Percentiles rank a stretch among this genome's conserved stretches.
phyloP scores from a whole-genome alignment of 2,329 filamentous ascomycete genomes.

The Fonsecaea multimorphosa region DNA sequence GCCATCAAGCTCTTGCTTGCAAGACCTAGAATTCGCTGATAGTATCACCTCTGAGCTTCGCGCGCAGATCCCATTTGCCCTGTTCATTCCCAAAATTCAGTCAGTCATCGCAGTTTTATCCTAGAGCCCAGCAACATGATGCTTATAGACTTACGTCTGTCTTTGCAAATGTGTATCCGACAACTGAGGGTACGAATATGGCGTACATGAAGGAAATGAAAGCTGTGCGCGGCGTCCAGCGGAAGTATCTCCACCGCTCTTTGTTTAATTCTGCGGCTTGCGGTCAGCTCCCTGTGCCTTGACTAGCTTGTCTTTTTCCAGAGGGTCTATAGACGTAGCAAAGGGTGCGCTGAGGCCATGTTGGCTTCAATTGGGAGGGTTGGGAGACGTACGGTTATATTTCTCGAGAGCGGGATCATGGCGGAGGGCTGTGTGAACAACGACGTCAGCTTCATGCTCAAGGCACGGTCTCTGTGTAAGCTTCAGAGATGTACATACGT shows the following conservation, averaged over 20 bases:
- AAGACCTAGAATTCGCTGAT: slow-evolving; percentile 72
- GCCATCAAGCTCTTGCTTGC: neutral
- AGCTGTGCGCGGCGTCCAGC: slow-evolving; percentile 85
- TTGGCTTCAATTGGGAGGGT: slow-evolving; percentile 3
- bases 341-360: neutral
- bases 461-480: slow-evolving; percentile 56
- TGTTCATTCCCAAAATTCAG: slow-evolving; percentile 49
- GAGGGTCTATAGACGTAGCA: neutral
- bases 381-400: slow-evolving; percentile 54
- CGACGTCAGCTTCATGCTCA: slow-evolving; percentile 17
- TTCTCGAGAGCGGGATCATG: slow-evolving; percentile 56
- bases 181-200: slow-evolving; percentile 70
- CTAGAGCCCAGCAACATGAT: neutral
- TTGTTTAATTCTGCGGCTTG: slow-evolving; percentile 61
- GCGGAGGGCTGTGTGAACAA: slow-evolving; percentile 47
- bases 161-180: slow-evolving; percentile 75
- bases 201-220: slow-evolving; percentile 80
- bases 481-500: slow-evolving; percentile 46
- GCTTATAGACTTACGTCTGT: slow-evolving; percentile 74
- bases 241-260: slow-evolving; percentile 92
- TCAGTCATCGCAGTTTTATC: slow-evolving; percentile 19
- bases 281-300: slow-evolving; percentile 19
- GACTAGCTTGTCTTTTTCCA: neutral
- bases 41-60: slow-evolving; percentile 87
- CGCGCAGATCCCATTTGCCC: slow-evolving; percentile 86